phyloP scores from a whole-genome alignment of 2,329 filamentous ascomycete species.

The Basipetospora chlamydospora region DNA sequence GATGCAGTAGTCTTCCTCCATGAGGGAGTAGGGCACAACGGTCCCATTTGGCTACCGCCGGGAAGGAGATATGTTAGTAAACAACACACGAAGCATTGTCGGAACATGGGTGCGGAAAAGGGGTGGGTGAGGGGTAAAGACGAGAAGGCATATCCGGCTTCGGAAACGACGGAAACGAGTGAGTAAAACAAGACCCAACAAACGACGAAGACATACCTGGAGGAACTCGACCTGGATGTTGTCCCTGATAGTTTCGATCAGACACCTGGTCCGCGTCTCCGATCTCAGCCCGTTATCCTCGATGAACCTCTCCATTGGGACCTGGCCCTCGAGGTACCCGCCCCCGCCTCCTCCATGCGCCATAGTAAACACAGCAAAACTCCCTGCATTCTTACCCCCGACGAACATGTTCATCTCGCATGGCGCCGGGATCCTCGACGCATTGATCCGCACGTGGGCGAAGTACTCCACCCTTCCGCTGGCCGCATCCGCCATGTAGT shows the following conservation, averaged over 20 bases:
- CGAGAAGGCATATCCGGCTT: too few relatives aligned
- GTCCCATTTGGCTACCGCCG: slow-evolving; percentile 8
- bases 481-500: too few relatives aligned
- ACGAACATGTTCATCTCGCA: slow-evolving; percentile 20
- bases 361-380: slow-evolving; percentile 21
- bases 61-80: too few relatives aligned
- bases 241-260: background rate
- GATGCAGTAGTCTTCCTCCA: slow-evolving; percentile 6
- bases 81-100: too few relatives aligned
- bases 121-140: too few relatives aligned
- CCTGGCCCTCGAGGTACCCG: background rate
- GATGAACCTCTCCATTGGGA: background rate
- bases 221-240: slow-evolving; percentile 4
- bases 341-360: slow-evolving; percentile 14
- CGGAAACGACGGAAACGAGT: background rate
- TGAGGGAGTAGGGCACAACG: slow-evolving; percentile 4
- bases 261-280: too few relatives aligned
- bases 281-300: too few relatives aligned
- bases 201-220: background rate
- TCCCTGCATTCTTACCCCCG: slow-evolving; percentile 17
- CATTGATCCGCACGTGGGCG: slow-evolving; percentile 18
- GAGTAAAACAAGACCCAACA: slow-evolving; percentile 2
- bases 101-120: too few relatives aligned
- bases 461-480: slow-evolving; percentile 19
- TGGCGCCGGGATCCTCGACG: slow-evolving; percentile 20